Conservation (phyloP, 1,284 basidiomycete species). For the Phlebopus sp. region DNA sequence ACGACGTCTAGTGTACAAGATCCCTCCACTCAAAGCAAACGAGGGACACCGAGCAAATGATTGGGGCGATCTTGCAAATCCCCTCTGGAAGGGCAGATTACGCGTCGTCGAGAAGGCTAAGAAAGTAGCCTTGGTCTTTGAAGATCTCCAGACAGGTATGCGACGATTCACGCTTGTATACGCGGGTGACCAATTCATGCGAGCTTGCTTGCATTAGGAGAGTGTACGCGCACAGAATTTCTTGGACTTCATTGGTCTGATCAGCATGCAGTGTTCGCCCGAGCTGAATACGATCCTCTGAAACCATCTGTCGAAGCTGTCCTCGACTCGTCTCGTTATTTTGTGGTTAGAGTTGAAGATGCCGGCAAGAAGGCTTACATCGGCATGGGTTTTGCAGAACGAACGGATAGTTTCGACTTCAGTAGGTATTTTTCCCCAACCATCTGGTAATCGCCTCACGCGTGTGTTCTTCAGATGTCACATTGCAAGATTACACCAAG, state of each 20-base stretch:
- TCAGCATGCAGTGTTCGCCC: constrained; percentile 74
- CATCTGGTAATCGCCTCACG: constrained; percentile 7
- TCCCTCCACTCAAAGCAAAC: constrained; percentile 78
- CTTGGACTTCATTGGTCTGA: constrained; percentile 11
- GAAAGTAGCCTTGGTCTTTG: constrained; percentile 63
- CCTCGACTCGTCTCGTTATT: constrained; percentile 94
- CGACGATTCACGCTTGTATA: constrained; percentile 7
- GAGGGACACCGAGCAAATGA: constrained; percentile 84
- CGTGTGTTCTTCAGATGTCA: constrained; percentile 64
- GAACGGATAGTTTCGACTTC: constrained; percentile 92
- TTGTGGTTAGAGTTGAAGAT: constrained; percentile 91
- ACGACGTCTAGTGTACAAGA: constrained; percentile 63
- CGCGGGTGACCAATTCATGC: constrained; percentile 5
- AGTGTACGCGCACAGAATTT: constrained; percentile 44
- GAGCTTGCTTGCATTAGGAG: constrained; percentile 41
- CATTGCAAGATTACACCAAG: constrained; percentile 95
- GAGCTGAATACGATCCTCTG: constrained; percentile 81
- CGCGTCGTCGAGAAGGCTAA: constrained; percentile 74
- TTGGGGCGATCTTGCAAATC: constrained; percentile 79
- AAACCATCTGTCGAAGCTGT: constrained; percentile 91
- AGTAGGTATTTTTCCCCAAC: constrained; percentile 47
- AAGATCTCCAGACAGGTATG: constrained; percentile 72
- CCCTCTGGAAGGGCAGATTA: constrained; percentile 89
- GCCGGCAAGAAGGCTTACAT: constrained; percentile 86
- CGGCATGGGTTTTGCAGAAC: constrained; percentile 90